Evolutionary conservation across 805 yeast species (phyloP), one percentile per base, ranked within the genome.

Genomic region (Candida namnaoensis): DNA sequence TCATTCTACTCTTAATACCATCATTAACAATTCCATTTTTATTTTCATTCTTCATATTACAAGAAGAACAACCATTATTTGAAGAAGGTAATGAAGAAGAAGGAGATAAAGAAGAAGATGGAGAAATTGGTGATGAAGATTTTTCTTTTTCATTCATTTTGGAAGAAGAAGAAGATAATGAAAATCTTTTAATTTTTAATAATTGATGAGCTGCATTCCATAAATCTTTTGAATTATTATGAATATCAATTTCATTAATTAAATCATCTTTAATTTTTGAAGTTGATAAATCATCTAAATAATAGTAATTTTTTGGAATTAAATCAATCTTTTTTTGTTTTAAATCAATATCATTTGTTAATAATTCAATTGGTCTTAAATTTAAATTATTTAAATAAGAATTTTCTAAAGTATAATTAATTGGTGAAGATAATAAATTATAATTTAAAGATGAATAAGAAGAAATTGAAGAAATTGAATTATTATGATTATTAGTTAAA

Each of bases 181-280:
- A 39, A 33, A 46, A 38, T 34, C 10, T 30, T 12, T 30, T 30
- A 12, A 42, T 40, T 5, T 48, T 45, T 38, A 48, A 41, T 47
- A 54, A 46, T 32, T 52, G 57, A 35, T 49, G 48, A 14, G 58
- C 60, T 11, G 58, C 60, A 36, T 43, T 48, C 35, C 52, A 38
- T 8, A 54, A 42, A 4, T 30, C 32, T 5, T 7, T 30, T 30
- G 32, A 30, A 30, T 5, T 30, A 9, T 9, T 30, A 30, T 7
- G 10, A 30, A 9, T 12, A 30, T 7, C 5, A 30, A 44, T 39
- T 1, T 53, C 52, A 38, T 46, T 50, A 38, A 8, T 26, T 26
- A 8, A 8, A 26, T 12, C 32, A 12, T 5, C 10, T 7, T 30
- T 30, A 12, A 30, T 30, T 9, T 12, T 27, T 27, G 28, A 9